Evolutionary conservation across 805 yeast species (phyloP).

Genomic region (Lipomyces yamadae): DNA sequence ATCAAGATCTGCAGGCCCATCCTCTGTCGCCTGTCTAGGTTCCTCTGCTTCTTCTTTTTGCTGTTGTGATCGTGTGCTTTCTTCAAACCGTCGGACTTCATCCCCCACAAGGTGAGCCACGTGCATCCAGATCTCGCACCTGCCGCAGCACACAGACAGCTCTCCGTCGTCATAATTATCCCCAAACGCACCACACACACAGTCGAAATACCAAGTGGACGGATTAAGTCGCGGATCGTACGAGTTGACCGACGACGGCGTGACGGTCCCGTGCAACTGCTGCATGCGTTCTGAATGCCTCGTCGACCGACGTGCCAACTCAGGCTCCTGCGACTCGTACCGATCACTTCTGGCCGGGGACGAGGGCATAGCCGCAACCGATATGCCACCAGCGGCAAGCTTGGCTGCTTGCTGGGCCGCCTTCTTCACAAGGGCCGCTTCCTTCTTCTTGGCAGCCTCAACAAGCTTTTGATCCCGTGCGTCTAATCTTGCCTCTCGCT

Average conservation of each 20-base stretch:
- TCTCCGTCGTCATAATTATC: conserved; percentile 50
- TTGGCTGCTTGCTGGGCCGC: conserved; percentile 25
- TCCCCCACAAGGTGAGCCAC: conserved; percentile 44
- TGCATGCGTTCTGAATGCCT: conserved; percentile 25
- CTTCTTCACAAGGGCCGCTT: conserved; percentile 24
- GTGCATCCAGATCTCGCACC: conserved; percentile 52
- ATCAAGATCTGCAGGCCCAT: conserved; percentile 2
- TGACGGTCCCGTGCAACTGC: conserved; percentile 13
- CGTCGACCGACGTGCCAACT: conserved; percentile 24
- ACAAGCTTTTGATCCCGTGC: conserved; percentile 25
- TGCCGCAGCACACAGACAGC: conserved; percentile 47
- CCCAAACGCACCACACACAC: conserved; percentile 49
- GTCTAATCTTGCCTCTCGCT: conserved; percentile 29
- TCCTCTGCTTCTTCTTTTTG: conserved; percentile 21
- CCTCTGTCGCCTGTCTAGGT: conserved; percentile 9
- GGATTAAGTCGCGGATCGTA: conserved; percentile 24
- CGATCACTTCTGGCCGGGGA: conserved; percentile 18
- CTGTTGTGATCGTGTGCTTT: conserved; percentile 20
- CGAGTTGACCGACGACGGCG: conserved; percentile 19
- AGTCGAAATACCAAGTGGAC: conserved; percentile 49
- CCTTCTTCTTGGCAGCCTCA: conserved; percentile 31
- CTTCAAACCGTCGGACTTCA: conserved; percentile 29
- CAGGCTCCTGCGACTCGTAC: conserved; percentile 21
- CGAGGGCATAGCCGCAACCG: conserved; percentile 6
- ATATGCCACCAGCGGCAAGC: conserved; percentile 10